Base-by-base conservation (phyloP, 306 rosid genomes). In the Cercis canadensis region DNA sequence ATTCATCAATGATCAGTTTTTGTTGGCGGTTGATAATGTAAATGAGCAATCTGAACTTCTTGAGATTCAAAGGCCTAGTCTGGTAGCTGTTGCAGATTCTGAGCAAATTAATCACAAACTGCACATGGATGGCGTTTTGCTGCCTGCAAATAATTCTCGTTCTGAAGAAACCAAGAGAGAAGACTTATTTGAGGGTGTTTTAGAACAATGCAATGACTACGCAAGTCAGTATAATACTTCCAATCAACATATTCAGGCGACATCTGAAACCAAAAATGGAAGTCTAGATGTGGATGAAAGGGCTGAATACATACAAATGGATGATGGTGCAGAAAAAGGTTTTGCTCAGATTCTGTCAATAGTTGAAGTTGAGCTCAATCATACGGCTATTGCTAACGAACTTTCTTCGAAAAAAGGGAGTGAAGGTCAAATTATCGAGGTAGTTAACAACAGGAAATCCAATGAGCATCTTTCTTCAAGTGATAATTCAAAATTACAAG, bases 41-140 rank as follows among this genome's bases (percentile, higher is more conserved):
- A 69, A 67, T 62, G 76, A 71, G 47, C 74, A 67, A 71, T 74
- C 61, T 51, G 76, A 44, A 44, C 57, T 67, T 78, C 54, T 64
- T n/a, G 82, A 71, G 60, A 51, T 75, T 78, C 86, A 69, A 70
- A 70, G 68, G 17, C 31, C 73, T 49, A 51, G 41, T 63, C 59
- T 59, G 65, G 74, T 66, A 54, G 77, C 4, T 45, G 73, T 67
- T 57, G 65, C 32, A 53, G 78, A 65, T 72, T 70, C 73, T 56
- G 65, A 21, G 60, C 33, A 63, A 21, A 49, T 47, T 64, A 33
- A 60, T 46, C 51, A 71, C 11, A 70, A 19, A 31, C 44, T 72
- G 57, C 76, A 74, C 63, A 66, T 62, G 32, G 65, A 74, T 60
- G 81, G 75, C 29, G 75, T 63, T 29, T 58, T 72, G 65, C 59